Conservation (phyloP, 208 protist species). For the Trypanosoma boissoni region DNA sequence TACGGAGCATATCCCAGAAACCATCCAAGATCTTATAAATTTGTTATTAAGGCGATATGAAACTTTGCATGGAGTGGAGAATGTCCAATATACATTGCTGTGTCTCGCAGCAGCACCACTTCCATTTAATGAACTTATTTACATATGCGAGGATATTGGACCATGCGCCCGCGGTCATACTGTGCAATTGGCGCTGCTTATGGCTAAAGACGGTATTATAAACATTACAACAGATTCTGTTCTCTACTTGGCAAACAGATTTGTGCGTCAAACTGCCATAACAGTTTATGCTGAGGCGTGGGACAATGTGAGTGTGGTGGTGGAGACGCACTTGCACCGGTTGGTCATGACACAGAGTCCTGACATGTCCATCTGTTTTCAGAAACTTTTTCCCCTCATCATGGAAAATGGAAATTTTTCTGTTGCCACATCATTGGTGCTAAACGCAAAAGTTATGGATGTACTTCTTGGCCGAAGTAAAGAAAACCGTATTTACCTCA, state of each 20-base stretch:
- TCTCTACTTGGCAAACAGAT: constrained; percentile 38
- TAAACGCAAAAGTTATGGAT: constrained; percentile 57
- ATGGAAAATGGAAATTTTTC: constrained; percentile 70
- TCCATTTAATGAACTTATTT: constrained; percentile 62
- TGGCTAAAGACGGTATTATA: constrained; percentile 63
- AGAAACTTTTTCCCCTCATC: constrained; percentile 58
- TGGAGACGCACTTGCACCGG: constrained; percentile 75
- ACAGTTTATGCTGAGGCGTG: constrained; percentile 42
- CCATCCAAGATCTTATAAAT: constrained; percentile 41
- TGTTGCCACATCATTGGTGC: constrained; percentile 36
- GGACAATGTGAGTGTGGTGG: constrained; percentile 59
- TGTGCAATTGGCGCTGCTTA: constrained; percentile 54
- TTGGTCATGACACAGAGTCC: constrained; percentile 66
- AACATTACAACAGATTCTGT: constrained; percentile 41
- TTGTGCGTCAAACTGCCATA: constrained; percentile 39
- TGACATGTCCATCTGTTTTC: constrained; percentile 60
- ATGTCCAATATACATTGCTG: constrained; percentile 56
- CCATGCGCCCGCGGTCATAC: constrained; percentile 58
- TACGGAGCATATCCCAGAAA: constrained; percentile 45
- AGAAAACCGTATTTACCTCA: constrained; percentile 35
- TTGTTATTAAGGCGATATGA: constrained; percentile 39
- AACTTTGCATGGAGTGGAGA: constrained; percentile 35
- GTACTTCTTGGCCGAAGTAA: constrained; percentile 33
- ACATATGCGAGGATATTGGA: constrained; percentile 75
- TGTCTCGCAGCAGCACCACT: constrained; percentile 50